Conservation (phyloP, 2,329 filamentous ascomycete genomes). For the Penicillium sp. region DNA sequence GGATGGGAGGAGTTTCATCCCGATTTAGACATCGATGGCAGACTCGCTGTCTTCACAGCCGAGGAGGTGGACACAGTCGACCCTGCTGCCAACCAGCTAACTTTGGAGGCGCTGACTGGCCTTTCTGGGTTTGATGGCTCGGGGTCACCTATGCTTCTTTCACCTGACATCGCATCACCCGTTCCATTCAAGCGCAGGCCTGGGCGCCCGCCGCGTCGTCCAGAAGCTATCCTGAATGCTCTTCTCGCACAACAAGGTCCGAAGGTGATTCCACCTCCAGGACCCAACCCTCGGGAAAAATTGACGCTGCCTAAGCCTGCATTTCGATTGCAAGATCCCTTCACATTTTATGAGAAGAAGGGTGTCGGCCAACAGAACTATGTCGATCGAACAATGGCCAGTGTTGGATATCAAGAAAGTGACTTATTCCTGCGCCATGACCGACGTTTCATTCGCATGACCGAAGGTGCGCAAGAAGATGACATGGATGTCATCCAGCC, state of each 20-base stretch:
- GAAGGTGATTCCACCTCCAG: constrained; percentile 49
- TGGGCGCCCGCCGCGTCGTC: constrained; percentile 65
- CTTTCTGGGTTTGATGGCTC: constrained; percentile 33
- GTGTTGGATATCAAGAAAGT: constrained; percentile 92
- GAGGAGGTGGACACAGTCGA: constrained; percentile 80
- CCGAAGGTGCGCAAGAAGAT: constrained; percentile 64
- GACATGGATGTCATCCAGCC: constrained; percentile 59
- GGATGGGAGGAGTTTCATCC: constrained; percentile 98
- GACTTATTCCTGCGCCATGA: constrained; percentile 83
- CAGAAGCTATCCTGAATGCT: constrained; percentile 62
- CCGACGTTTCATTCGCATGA: constrained; percentile 65
- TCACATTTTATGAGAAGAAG: constrained; percentile 68
- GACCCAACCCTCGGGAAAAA: constrained; percentile 51
- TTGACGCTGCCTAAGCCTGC: constrained; percentile 52
- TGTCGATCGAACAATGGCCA: constrained; percentile 94
- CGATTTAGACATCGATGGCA: constrained; percentile 83
- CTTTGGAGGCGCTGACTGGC: constrained; percentile 30
- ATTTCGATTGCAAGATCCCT: constrained; percentile 49
- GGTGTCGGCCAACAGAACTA: constrained; percentile 83
- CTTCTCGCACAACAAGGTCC: constrained; percentile 61
- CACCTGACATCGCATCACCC: constrained; percentile 34
- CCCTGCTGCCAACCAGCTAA: constrained; percentile 49
- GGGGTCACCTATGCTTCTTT: constrained; percentile 44
- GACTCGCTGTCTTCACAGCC: constrained; percentile 75
- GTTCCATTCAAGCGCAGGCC: constrained; percentile 59